A percentile compares a stretch with the other conserved stretches of the same genome.
These are phyloP conservation scores for Metschnikowia rubicola DNA, from an alignment of 805 yeast species.

Conservation along the genomic window DNA sequence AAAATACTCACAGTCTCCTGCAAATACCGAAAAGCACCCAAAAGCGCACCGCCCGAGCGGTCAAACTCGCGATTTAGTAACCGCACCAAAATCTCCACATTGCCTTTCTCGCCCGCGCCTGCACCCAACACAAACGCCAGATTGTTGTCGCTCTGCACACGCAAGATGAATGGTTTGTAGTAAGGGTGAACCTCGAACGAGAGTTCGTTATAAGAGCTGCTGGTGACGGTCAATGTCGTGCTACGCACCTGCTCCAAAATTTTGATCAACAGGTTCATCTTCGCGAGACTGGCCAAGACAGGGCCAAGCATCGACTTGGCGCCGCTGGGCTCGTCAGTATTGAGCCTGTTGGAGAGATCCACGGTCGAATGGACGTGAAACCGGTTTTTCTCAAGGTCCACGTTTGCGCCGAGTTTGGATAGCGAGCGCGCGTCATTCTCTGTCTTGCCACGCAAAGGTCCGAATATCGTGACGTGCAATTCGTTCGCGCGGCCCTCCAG, in stretches of 20 bases:
- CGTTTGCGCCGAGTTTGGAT: slow-evolving; percentile 19
- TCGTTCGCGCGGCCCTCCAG: slow-evolving; percentile 19
- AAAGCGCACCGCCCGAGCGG: slow-evolving; percentile 16
- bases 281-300: slow-evolving; percentile 29
- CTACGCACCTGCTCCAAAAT: slow-evolving; percentile 32
- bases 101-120: slow-evolving; percentile 8
- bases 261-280: slow-evolving; percentile 30
- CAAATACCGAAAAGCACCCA: slow-evolving; percentile 34
- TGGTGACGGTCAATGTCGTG: slow-evolving; percentile 24
- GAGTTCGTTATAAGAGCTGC: slow-evolving; percentile 27
- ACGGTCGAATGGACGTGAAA: slow-evolving; percentile 31
- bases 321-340: slow-evolving; percentile 14
- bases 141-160: slow-evolving; percentile 12
- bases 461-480: slow-evolving; percentile 27
- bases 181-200: slow-evolving; percentile 27
- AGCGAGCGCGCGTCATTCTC: slow-evolving; percentile 15
- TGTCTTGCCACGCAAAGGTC: slow-evolving; percentile 18
- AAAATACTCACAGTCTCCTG: slow-evolving; percentile 31
- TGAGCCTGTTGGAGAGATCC: slow-evolving; percentile 24
- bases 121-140: slow-evolving; percentile 7
- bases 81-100: slow-evolving; percentile 19
- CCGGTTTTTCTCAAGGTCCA: slow-evolving; percentile 20
- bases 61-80: slow-evolving; percentile 24
- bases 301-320: slow-evolving; percentile 19
- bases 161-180: slow-evolving; percentile 15